Evolutionary conservation across 2,329 filamentous ascomycete species (phyloP), one percentile per base, ranked within the genome.

Genomic region (Colletotrichum costaricense): DNA sequence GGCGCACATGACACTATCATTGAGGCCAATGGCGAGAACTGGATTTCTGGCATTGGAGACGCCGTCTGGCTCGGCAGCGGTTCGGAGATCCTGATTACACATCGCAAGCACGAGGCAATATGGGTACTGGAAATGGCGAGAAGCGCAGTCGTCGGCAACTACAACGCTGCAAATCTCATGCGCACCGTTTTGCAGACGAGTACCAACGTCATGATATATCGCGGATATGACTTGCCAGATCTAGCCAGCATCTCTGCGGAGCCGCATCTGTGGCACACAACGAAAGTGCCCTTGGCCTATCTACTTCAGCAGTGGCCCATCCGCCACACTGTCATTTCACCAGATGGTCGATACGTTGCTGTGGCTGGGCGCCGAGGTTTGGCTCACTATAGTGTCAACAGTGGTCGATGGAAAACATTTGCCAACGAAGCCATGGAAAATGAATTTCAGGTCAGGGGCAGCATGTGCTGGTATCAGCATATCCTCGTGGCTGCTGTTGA

Each of bases 391-490:
- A 98, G 97, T 79, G 91, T 98, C 74, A 93, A 93, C 76, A 98
- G 96, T 80, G 94, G 96, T 33, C 90, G 97, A 72, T 99, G 97
- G 97, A 98, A 97, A 81, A 97, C 93, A 0, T 99, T 99, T 81
- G 89, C 93, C 62, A 95, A 95, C 78, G 89, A 92, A 30, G 90
- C 89, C 35, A 89, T 93, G 79, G 97, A 98, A 82, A 95, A 95
- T 78, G 94, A 95, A 75, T 99, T 99, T 80, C 91, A 95, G 28
- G 94, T 99, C 16, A 89, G 95, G 75, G 97, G 97, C 62, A 97
- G 97, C 7, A 98, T 99, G 95, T 98, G 96, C 81, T 99, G 97
- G 97, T 95, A 97, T 80, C 95, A 97, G 76, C 96, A 99, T 82
- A 94, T 98, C 38, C 87, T 99, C 22, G 94, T 98, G 69, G 95